A percentile compares a stretch with the other conserved stretches of the same genome.
phyloP scores from a whole-genome alignment of 208 protist genomes.

The Acanthamoeba quina region DNA sequence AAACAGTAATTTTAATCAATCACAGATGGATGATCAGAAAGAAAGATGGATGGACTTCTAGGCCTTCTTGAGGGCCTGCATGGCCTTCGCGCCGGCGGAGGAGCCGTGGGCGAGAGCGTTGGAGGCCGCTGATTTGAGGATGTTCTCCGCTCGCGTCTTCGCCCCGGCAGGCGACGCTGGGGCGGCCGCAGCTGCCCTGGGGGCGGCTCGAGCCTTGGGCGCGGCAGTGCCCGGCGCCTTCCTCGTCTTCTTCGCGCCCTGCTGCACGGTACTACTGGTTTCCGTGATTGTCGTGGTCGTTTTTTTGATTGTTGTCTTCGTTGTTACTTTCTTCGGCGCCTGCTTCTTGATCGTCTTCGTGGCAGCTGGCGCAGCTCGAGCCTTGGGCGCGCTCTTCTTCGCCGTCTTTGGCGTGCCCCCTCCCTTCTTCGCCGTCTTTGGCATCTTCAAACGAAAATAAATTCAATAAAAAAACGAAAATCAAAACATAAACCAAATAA shows the following conservation, averaged over 20 bases:
- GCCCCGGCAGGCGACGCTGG: not conserved
- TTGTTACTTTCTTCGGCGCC: too few species aligned
- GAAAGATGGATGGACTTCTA: not conserved
- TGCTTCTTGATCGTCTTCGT: not conserved
- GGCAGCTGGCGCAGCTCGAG: too few species aligned
- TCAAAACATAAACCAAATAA: too few species aligned
- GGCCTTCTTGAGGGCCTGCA: not conserved
- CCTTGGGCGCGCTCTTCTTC: not conserved
- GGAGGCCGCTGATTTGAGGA: not conserved
- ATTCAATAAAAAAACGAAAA: too few species aligned
- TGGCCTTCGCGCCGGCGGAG: not conserved
- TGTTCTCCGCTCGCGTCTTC: not conserved
- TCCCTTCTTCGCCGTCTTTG: not conserved
- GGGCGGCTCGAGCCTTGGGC: not conserved
- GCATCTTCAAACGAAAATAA: too few species aligned
- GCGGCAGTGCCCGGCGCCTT: not conserved
- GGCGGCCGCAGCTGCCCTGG: not conserved
- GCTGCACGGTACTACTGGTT: not conserved
- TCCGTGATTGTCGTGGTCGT: not conserved
- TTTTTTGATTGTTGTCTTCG: not conserved
- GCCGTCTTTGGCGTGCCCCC: not conserved
- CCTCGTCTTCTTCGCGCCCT: not conserved
- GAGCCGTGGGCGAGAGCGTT: conserved; percentile 23
- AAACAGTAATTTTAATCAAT: too few species aligned
- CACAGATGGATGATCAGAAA: not conserved